Percentiles rank a stretch among this genome's conserved stretches.
Evolutionary conservation across 371 early-diverging fungal species (phyloP).

Genomic region (Mucor velutinosus): DNA sequence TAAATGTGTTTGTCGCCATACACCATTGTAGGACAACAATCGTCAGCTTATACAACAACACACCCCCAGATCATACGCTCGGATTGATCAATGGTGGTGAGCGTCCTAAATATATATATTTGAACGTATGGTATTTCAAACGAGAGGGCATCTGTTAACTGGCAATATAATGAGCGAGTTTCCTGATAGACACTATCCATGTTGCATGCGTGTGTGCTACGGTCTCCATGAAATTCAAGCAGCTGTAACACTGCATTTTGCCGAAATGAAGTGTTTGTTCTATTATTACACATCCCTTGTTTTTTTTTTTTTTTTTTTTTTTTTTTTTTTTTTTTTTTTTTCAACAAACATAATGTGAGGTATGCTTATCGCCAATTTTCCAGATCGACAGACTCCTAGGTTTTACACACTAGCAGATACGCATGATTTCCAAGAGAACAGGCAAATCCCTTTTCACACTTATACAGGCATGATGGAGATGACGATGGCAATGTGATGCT

Average conservation of each 20-base stretch:
- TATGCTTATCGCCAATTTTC: not conserved
- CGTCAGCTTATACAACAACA: not conserved
- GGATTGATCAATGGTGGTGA: not conserved
- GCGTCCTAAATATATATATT: not conserved
- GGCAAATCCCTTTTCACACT: not conserved
- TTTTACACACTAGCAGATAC: not conserved
- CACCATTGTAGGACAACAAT: not conserved
- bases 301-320: not conserved
- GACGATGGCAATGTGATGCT: not conserved
- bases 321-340: not conserved
- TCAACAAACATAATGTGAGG: not conserved
- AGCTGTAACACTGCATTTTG: not conserved
- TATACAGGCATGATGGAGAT: not conserved
- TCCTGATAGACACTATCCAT: not conserved
- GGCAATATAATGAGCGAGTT: not conserved
- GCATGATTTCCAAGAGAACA: not conserved
- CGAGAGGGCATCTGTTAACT: not conserved
- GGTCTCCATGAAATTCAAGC: not conserved
- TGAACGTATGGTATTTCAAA: not conserved
- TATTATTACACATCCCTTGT: not conserved
- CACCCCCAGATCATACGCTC: not conserved
- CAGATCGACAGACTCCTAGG: not conserved
- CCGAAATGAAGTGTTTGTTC: conserved; percentile 5
- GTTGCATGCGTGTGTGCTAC: not conserved
- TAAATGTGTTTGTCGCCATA: not conserved